Conservation (phyloP, 208 protist species). For the Angomonas desouzai region DNA sequence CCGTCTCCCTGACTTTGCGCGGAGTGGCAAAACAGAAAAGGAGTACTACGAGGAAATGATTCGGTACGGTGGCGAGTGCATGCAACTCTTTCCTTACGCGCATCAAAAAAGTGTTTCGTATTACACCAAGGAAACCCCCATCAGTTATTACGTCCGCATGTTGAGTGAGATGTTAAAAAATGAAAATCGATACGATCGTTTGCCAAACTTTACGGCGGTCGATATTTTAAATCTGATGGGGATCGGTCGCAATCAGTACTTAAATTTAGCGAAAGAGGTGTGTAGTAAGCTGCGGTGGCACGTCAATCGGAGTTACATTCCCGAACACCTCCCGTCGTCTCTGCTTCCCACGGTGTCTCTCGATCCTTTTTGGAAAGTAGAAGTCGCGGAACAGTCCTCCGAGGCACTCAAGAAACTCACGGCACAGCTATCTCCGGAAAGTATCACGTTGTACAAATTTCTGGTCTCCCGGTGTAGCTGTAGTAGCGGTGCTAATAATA, state of each 20-base stretch:
- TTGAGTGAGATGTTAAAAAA: slow-evolving; percentile 67
- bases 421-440: slow-evolving; percentile 15
- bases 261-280: slow-evolving; percentile 95
- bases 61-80: slow-evolving; percentile 27
- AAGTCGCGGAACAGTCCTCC: slow-evolving; percentile 26
- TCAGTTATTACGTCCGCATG: slow-evolving; percentile 74
- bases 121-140: slow-evolving; percentile 65
- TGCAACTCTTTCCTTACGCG: slow-evolving; percentile 80
- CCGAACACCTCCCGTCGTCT: slow-evolving; percentile 53
- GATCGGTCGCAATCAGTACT: slow-evolving; percentile 97
- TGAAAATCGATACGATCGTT: slow-evolving; percentile 89
- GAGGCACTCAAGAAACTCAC: slow-evolving; percentile 16
- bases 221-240: slow-evolving; percentile 92
- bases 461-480: slow-evolving; percentile 15
- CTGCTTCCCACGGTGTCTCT: slow-evolving; percentile 39
- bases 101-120: slow-evolving; percentile 52
- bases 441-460: slow-evolving; percentile 42
- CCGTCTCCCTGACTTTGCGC: slow-evolving; percentile 62
- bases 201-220: slow-evolving; percentile 97
- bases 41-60: slow-evolving; percentile 78
- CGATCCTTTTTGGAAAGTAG: slow-evolving; percentile 54
- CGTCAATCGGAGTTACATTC: slow-evolving; percentile 54
- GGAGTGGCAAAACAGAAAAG: slow-evolving; percentile 34
- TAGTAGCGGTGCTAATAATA: neutral
- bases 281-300: slow-evolving; percentile 85